Conservation (phyloP, 352 stramenopile genomes). For the Globisporangium rhizosaccharum region DNA sequence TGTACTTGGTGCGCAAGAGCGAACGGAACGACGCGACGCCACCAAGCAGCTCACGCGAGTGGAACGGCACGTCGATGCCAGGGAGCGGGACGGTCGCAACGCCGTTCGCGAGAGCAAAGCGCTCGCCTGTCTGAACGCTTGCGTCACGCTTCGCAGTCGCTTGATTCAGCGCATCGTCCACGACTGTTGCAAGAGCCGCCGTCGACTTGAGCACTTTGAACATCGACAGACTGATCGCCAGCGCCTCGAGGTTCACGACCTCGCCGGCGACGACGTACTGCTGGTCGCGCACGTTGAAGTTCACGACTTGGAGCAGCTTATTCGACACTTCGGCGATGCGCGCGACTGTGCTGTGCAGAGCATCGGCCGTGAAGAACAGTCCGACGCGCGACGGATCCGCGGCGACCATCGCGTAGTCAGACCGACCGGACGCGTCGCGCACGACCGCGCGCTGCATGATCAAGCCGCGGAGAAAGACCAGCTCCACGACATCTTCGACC, state of each 20-base stretch:
- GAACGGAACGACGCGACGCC: slow-evolving; percentile 78
- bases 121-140: slow-evolving; percentile 38
- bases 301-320: slow-evolving; percentile 84
- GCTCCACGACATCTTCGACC: slow-evolving; percentile 70
- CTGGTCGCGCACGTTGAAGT: slow-evolving; percentile 81
- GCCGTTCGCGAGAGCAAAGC: slow-evolving; percentile 57
- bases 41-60: slow-evolving; percentile 76
- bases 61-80: slow-evolving; percentile 90
- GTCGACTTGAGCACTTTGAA: slow-evolving; percentile 38
- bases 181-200: slow-evolving; percentile 41
- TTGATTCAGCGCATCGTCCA: slow-evolving; percentile 52
- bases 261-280: slow-evolving; percentile 87
- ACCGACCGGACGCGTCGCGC: slow-evolving; percentile 53
- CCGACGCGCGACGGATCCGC: slow-evolving; percentile 76
- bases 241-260: slow-evolving; percentile 73
- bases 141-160: slow-evolving; percentile 60
- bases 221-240: slow-evolving; percentile 56
- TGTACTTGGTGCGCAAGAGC: slow-evolving; percentile 68
- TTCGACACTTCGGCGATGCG: slow-evolving; percentile 46
- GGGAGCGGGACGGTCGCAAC: slow-evolving; percentile 80
- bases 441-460: slow-evolving; percentile 62
- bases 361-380: slow-evolving; percentile 58
- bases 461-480: slow-evolving; percentile 79
- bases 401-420: slow-evolving; percentile 86
- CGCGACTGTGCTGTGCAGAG: slow-evolving; percentile 69